phyloP scores from a whole-genome alignment of 2,329 filamentous ascomycete genomes.

The Colletotrichum coccodes region DNA sequence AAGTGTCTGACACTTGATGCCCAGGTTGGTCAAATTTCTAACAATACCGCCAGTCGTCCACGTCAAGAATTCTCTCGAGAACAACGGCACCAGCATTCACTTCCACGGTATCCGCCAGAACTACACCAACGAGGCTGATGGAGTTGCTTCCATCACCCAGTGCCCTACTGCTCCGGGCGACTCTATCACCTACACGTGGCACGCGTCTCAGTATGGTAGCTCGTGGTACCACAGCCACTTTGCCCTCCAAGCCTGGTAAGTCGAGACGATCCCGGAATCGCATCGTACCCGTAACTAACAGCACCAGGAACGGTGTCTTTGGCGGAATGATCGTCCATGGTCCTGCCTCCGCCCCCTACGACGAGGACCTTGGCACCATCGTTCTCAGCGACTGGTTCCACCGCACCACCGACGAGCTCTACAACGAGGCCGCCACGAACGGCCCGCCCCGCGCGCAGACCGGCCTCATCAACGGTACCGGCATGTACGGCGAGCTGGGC shows the following conservation, averaged over 20 bases:
- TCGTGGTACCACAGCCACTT: slow-evolving; percentile 73
- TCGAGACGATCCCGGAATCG: not conserved
- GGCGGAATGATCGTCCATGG: slow-evolving; percentile 71
- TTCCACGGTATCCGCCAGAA: slow-evolving; percentile 70
- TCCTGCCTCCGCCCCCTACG: slow-evolving; percentile 66
- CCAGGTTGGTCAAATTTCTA: slow-evolving; percentile 19
- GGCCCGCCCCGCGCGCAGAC: slow-evolving; percentile 53
- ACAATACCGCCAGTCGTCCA: slow-evolving; percentile 48
- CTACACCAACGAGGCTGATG: slow-evolving; percentile 64
- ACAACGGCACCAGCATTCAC: slow-evolving; percentile 61
- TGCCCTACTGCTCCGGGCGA: slow-evolving; percentile 63
- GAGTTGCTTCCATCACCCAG: slow-evolving; percentile 60
- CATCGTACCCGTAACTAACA: slow-evolving; percentile 36
- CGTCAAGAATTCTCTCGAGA: slow-evolving; percentile 60
- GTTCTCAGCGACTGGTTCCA: slow-evolving; percentile 70
- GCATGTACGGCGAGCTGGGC: slow-evolving; percentile 46
- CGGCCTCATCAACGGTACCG: slow-evolving; percentile 56
- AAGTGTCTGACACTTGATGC: slow-evolving; percentile 24
- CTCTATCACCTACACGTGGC: slow-evolving; percentile 66
- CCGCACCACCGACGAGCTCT: slow-evolving; percentile 50
- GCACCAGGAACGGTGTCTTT: slow-evolving; percentile 55
- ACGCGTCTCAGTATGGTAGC: slow-evolving; percentile 63
- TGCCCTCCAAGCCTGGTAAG: slow-evolving; percentile 55
- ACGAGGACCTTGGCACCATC: slow-evolving; percentile 70
- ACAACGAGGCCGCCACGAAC: slow-evolving; percentile 36